Percentiles rank a stretch among this genome's conserved stretches.
Conservation (phyloP, 1,284 basidiomycete species). For the Rhodotorula sp. region DNA sequence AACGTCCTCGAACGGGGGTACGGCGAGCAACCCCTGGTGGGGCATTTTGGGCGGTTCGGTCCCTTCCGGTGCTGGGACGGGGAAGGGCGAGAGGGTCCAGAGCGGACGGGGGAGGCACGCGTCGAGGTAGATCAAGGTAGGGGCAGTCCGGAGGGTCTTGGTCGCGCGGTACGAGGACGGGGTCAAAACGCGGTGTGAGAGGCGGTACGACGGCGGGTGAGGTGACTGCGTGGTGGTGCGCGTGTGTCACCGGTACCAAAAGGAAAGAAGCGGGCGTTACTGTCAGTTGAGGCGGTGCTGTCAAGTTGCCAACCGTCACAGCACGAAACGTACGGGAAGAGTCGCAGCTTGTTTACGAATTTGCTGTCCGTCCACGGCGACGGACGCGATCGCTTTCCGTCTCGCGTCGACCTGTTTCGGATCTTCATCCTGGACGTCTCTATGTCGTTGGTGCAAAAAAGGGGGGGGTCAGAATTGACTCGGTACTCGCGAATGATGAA, state of each 20-base stretch:
- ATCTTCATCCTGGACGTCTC: conserved; percentile 24
- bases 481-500: accelerated
- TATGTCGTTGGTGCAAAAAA: neutral
- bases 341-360: neutral
- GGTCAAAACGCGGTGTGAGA: neutral
- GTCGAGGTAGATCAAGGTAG: conserved; percentile 27
- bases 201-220: neutral
- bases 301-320: no score
- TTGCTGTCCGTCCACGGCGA: conserved; percentile 4
- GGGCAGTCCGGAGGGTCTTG: neutral
- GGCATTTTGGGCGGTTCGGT: conserved; percentile 1
- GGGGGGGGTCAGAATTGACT: neutral
- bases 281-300: no score
- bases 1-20: conserved; percentile 5
- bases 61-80: neutral
- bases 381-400: neutral
- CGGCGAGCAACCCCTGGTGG: conserved; percentile 10
- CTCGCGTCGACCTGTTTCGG: neutral
- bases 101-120: conserved; percentile 14
- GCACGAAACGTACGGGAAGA: conserved; percentile 13
- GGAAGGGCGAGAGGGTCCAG: neutral
- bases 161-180: neutral
- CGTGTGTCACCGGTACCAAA: neutral
- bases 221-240: neutral
- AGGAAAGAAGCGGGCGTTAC: neutral